Evolutionary conservation across 768 basidiomycete genomes (phyloP).

Genomic region (Imleria badia): DNA sequence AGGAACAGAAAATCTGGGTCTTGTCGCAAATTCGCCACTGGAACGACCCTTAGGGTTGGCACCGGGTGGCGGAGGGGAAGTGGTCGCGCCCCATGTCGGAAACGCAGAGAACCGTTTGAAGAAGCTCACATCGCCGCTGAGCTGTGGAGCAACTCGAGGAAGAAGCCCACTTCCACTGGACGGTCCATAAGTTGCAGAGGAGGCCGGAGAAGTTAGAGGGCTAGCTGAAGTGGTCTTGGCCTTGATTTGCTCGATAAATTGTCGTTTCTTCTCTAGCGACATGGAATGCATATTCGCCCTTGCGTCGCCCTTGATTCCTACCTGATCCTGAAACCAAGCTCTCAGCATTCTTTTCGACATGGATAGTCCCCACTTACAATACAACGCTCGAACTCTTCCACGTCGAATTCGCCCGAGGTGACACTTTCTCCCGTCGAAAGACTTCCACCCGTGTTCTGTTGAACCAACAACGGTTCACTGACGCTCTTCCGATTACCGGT

Average conservation of each 20-base stretch:
- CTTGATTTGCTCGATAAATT: conserved; percentile 57
- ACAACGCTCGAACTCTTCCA: conserved; percentile 61
- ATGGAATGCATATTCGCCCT: conserved; percentile 63
- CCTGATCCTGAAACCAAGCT: conserved; percentile 51
- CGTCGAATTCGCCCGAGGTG: conserved; percentile 35
- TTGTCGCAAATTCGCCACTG: conserved; percentile 39
- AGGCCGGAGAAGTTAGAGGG: conserved; percentile 29
- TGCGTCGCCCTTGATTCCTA: conserved; percentile 72
- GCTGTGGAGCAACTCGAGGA: conserved; percentile 67
- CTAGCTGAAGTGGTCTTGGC: conserved; percentile 33
- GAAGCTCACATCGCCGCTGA: conserved; percentile 68
- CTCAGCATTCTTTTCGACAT: conserved; percentile 3
- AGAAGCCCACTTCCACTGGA: conserved; percentile 54
- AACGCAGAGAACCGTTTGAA: conserved; percentile 66
- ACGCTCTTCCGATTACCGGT: conserved; percentile 56
- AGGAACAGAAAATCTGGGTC: conserved; percentile 23
- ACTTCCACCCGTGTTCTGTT: conserved; percentile 41
- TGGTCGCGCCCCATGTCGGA: conserved; percentile 53
- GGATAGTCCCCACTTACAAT: conserved; percentile 47
- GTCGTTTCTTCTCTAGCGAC: conserved; percentile 60
- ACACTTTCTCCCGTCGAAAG: conserved; percentile 30
- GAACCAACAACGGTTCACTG: conserved; percentile 67
- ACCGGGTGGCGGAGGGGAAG: conserved; percentile 34
- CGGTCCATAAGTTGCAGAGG: conserved; percentile 58
- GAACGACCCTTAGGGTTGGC: conserved; percentile 33